Conservation (phyloP, 2,329 filamentous ascomycete genomes). For the Trichoderma breve region DNA sequence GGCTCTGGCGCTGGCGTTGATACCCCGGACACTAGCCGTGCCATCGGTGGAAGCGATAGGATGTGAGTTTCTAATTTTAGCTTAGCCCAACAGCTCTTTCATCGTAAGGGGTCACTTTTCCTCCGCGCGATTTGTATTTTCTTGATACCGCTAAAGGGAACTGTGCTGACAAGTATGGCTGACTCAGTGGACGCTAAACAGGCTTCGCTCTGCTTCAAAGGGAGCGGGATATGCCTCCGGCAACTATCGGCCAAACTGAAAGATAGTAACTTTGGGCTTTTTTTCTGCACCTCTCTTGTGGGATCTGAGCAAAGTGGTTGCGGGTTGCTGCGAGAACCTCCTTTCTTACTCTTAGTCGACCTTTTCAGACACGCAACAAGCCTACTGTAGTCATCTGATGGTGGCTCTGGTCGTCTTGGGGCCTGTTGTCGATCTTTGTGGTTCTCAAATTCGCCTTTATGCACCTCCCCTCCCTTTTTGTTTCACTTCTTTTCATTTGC, state of each 20-base stretch:
- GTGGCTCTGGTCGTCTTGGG: neutral
- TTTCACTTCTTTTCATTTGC: slow-evolving; percentile 25
- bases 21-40: slow-evolving; percentile 70
- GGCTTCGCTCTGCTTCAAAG: slow-evolving; percentile 80
- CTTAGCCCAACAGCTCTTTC: slow-evolving; percentile 50
- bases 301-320: slow-evolving; percentile 17
- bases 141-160: slow-evolving; percentile 68
- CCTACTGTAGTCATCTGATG: neutral
- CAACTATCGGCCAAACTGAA: slow-evolving; percentile 38
- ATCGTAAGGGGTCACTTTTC: slow-evolving; percentile 81
- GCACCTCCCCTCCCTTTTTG: slow-evolving; percentile 23
- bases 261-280: slow-evolving; percentile 26
- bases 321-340: slow-evolving; percentile 25
- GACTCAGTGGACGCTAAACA: slow-evolving; percentile 82
- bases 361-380: slow-evolving; percentile 25
- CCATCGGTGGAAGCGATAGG: slow-evolving; percentile 80
- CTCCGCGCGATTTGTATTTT: slow-evolving; percentile 78
- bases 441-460: slow-evolving; percentile 25
- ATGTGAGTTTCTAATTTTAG: slow-evolving; percentile 78
- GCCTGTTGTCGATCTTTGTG: slow-evolving; percentile 20
- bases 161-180: slow-evolving; percentile 70
- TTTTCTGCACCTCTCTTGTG: slow-evolving; percentile 20
- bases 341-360: slow-evolving; percentile 23
- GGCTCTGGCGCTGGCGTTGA: slow-evolving; percentile 57
- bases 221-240: slow-evolving; percentile 52